Conservation (phyloP, 2,329 filamentous ascomycete genomes). For the Monascus ruber region DNA sequence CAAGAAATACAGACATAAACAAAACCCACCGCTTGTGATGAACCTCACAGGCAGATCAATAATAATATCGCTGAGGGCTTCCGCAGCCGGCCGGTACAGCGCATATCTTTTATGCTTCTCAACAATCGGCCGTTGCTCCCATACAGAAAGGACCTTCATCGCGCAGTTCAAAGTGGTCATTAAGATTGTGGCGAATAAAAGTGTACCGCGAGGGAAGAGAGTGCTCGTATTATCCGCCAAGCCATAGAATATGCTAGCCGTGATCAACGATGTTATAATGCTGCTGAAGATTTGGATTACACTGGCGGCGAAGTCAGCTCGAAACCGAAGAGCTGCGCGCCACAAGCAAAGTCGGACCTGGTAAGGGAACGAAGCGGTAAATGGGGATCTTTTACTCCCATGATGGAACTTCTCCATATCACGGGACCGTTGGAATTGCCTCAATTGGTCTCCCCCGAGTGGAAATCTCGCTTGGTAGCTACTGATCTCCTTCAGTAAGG, state of each 20-base stretch:
- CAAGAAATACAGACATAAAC: constrained; percentile 75
- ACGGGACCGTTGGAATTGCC: constrained; percentile 27
- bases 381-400: constrained; percentile 58
- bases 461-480: constrained; percentile 26
- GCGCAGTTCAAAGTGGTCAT: constrained; percentile 72
- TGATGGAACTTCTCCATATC: constrained; percentile 28
- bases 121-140: constrained; percentile 79
- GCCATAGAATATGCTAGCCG: constrained; percentile 70
- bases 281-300: constrained; percentile 56
- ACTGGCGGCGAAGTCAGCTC: constrained; percentile 62
- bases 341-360: constrained; percentile 69
- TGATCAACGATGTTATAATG: constrained; percentile 60
- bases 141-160: constrained; percentile 72
- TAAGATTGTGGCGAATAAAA: constrained; percentile 75
- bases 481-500: constrained; percentile 30
- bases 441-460: constrained; percentile 20
- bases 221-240: constrained; percentile 51
- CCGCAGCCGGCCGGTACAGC: constrained; percentile 81
- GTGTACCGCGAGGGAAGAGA: constrained; percentile 65
- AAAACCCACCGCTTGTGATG: constrained; percentile 60
- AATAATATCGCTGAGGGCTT: constrained; percentile 75
- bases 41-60: constrained; percentile 77
- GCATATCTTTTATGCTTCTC: constrained; percentile 82
- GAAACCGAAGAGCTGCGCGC: constrained; percentile 64
- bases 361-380: constrained; percentile 63